Evolutionary conservation across 352 stramenopile genomes (phyloP), one percentile per base, ranked within the genome.

Genomic region (Phytophthora fragariaefolia): DNA sequence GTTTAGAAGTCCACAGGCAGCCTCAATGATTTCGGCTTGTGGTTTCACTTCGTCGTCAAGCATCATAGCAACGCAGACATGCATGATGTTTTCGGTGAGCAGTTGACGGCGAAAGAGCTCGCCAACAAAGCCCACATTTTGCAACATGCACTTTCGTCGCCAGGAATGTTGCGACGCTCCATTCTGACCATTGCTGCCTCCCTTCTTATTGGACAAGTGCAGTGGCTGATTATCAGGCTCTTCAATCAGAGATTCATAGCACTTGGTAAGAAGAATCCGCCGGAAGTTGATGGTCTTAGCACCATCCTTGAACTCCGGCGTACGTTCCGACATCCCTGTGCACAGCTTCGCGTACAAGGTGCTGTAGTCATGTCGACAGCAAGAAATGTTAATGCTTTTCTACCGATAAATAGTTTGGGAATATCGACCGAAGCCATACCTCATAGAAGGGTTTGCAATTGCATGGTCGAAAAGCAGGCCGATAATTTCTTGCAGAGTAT

Each of bases 61-160:
- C 84, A 93, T 93, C 83, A 94, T 92, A 17, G 84, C 83, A 32
- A 94, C 76, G 47, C 82, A 92, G 30, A 94, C 86, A 60, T 94
- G 86, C 82, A 94, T 93, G 50, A 92, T 82, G 48, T 94, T 94
- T 51, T 94, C 86, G 6, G 84, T 92, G 28, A 94, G 74, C 40
- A 94, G 48, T 60, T 94, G 84, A 8, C 86, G 75, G 27, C 86
- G 84, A 59, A 94, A 94, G 22, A 94, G 74, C 47, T 92, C 84
- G n/a, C 84, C 84, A 1, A 93, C 76, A 27, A 93, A 74, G 24
- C 73, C 74, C 24, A 93, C 82, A 58, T 94, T 92, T 34, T 77
- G 73, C 46, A 94, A 71, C 82, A 94, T 92, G 51, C 83, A 91
- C 43, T 87, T 85, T 23, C 84, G 63, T 64, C 85, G 76, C 85